phyloP scores from a whole-genome alignment of 768 basidiomycete genomes.

The Termitomyces eurrhizus region DNA sequence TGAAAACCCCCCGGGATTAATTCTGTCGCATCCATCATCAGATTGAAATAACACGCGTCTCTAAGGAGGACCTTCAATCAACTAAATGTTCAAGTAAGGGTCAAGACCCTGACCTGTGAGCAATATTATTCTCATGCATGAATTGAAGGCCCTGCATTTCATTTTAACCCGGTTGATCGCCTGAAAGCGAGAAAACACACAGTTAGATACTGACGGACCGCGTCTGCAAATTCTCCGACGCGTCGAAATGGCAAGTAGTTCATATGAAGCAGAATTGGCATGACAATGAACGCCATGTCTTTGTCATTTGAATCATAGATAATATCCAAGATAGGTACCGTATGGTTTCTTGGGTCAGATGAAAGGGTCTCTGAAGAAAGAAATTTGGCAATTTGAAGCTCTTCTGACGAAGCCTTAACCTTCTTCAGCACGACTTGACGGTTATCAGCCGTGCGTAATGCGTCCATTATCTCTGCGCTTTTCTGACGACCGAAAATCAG shows the following conservation, averaged over 20 bases:
- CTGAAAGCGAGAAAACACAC: background rate
- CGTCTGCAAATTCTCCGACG: constrained; percentile 11
- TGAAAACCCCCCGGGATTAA: constrained; percentile 23
- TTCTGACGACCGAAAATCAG: background rate
- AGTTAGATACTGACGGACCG: constrained; percentile 3
- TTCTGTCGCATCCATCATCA: constrained; percentile 31
- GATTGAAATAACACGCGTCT: constrained; percentile 21
- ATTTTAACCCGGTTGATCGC: background rate
- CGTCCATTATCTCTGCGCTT: constrained; percentile 1
- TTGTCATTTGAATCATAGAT: constrained; percentile 4
- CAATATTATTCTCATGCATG: constrained; percentile 20
- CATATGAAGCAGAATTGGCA: constrained; percentile 11
- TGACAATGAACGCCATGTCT: constrained; percentile 7
- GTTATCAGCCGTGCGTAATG: background rate
- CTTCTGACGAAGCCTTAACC: background rate
- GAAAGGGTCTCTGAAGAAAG: constrained; percentile 4
- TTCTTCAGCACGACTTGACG: constrained; percentile 7
- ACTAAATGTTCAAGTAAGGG: background rate
- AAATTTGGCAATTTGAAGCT: background rate
- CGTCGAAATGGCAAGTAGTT: constrained; percentile 10
- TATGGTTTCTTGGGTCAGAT: constrained; percentile 8
- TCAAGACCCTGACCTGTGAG: constrained; percentile 15
- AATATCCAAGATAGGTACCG: constrained; percentile 7
- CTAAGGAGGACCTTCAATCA: background rate
- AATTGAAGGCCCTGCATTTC: constrained; percentile 18